Conservation (phyloP, 2,329 filamentous ascomycete species). For the Trichoderma endophyticum region DNA sequence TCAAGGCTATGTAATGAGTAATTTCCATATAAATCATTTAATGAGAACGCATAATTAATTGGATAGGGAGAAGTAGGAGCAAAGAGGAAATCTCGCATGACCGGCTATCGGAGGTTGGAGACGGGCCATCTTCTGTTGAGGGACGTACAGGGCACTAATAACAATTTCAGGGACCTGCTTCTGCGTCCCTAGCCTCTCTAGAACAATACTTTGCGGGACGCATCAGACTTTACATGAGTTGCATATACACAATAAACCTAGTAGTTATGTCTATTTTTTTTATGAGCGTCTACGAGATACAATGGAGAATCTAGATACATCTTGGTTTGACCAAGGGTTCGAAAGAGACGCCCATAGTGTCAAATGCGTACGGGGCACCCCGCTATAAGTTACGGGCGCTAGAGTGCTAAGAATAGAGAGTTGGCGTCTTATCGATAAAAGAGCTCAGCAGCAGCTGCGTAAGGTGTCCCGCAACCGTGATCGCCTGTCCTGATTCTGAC, state of each 20-base stretch:
- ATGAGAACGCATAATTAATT: not conserved
- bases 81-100: not conserved
- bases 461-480: not conserved
- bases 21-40: not conserved
- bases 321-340: not conserved
- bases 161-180: not conserved
- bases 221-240: not conserved
- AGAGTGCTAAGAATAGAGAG: not conserved
- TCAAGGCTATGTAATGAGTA: not conserved
- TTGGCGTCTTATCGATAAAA: constrained; percentile 18
- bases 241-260: no score
- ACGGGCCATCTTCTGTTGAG: not conserved
- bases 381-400: not conserved
- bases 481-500: not conserved
- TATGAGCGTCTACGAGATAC: not conserved
- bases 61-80: not conserved
- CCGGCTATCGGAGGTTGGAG: not conserved
- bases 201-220: not conserved
- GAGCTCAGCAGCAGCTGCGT: not conserved
- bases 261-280: accelerated
- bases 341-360: not conserved
- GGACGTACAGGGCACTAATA: not conserved
- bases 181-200: not conserved
- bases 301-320: not conserved
- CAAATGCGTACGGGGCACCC: not conserved